Base-by-base conservation (phyloP, 768 basidiomycete genomes). In the Ramaria rubella region DNA sequence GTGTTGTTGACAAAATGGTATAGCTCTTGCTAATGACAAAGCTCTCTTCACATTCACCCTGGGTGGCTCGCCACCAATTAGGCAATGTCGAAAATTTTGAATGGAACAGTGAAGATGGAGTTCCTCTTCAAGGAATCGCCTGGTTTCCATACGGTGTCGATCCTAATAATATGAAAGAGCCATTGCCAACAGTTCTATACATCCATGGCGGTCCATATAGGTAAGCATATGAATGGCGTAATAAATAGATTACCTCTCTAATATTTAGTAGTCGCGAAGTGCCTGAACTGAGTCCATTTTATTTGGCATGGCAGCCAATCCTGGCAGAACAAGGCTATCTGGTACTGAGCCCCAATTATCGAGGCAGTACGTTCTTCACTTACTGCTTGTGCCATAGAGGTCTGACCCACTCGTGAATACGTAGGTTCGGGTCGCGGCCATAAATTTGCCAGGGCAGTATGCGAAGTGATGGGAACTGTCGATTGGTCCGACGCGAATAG, bases 131-230 rank as follows among this genome's bases (percentile, higher is more conserved):
- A 5, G 60, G 60, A 4, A 1, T 60, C 11, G 49, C 52, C 9
- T 58, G 44, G 30, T 58, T 53, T 27, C 60, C 52, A 15, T 24
- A 51, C 23, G 45, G 24, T 19, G 51, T 52, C 29, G 45, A 57
- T 49, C 34, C 48, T 9, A 50, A 17, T 8, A 57, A 34, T 12
- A 46, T 51, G 29, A 49, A 51, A 40, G 44, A 44, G 24, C 49
- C 55, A 21, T 33, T 60, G 36, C 59, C 59, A 33, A 52, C 59
- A 9, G 33, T 60, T 46, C 43, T 60, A 30, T 26, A 43, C 29
- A 51, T 57, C 12, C 59, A 60, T 38, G 59, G 56, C 15, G 59
- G 59, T 9, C 59, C 59, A 12, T 60, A 60, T 38, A 26, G 9
- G 57, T 58, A 19, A 24, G 17, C 14, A 9, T 24, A 48, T 7